phyloP scores from a whole-genome alignment of 2,329 filamentous ascomycete species.

The Beauveria medogensis region DNA sequence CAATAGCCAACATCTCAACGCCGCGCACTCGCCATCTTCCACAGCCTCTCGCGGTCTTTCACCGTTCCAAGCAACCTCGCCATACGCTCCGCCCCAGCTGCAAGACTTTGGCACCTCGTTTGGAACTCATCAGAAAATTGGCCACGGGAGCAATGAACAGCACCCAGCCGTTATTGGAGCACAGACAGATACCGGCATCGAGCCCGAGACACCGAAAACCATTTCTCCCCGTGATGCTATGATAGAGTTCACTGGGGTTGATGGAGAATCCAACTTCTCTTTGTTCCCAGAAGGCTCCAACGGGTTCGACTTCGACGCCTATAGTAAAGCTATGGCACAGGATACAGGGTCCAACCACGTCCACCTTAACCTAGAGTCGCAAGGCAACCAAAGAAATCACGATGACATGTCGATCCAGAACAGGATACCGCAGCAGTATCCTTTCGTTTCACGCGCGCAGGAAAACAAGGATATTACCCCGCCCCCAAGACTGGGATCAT shows the following conservation, averaged over 20 bases:
- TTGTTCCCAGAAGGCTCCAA: constrained; percentile 60
- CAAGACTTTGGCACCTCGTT: constrained; percentile 34
- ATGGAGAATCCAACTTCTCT: constrained; percentile 61
- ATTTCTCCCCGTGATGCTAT: constrained; percentile 93
- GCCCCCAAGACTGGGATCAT: constrained; percentile 32
- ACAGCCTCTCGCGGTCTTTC: constrained; percentile 58
- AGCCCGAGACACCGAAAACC: constrained; percentile 59
- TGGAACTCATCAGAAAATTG: constrained; percentile 42
- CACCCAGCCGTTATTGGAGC: constrained; percentile 44
- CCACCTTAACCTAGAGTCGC: constrained; percentile 14
- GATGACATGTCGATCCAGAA: constrained; percentile 30
- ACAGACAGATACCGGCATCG: constrained; percentile 31
- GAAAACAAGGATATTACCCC: constrained; percentile 26
- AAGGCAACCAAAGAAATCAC: constrained; percentile 17
- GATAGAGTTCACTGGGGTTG: constrained; percentile 71
- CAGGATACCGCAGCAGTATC: constrained; percentile 43
- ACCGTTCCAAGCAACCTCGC: constrained; percentile 69
- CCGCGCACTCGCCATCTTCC: constrained; percentile 42
- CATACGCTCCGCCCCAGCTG: constrained; percentile 40
- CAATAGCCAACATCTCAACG: constrained; percentile 62
- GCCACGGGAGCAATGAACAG: constrained; percentile 54
- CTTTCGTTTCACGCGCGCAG: constrained; percentile 33
- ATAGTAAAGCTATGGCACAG: constrained; percentile 26
- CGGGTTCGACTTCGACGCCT: constrained; percentile 33
- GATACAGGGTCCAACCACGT: constrained; percentile 17